Conservation (phyloP, 345 rosid genomes). For the Pugionium dolabratum region DNA sequence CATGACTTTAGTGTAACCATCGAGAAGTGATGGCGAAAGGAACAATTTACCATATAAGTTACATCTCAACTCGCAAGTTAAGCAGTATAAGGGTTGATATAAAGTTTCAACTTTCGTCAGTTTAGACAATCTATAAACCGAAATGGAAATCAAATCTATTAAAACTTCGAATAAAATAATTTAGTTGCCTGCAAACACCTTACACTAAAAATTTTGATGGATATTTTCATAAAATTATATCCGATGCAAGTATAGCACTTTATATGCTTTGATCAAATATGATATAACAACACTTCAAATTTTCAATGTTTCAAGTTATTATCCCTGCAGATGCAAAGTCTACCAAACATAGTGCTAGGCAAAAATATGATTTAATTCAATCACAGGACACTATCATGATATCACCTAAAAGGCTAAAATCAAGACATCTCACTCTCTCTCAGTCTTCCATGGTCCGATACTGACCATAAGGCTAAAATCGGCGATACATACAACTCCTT, state of each 20-base stretch:
- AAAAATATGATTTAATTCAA: not conserved
- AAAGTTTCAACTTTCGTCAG: not conserved
- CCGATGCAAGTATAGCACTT: not conserved
- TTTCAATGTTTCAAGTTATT: slow-evolving; percentile 7
- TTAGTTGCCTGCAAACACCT: no score
- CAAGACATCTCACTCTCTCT: not conserved
- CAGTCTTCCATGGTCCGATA: not conserved
- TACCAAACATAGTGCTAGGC: slow-evolving; percentile 3
- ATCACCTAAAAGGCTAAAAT: slow-evolving; percentile 15
- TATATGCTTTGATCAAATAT: no score
- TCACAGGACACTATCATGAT: slow-evolving; percentile 6
- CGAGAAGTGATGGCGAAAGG: slow-evolving; percentile 26
- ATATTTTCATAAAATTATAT: no score
- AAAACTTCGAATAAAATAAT: no score
- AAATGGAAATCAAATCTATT: not conserved
- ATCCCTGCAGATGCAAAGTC: not conserved
- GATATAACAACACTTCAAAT: not conserved
- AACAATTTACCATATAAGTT: slow-evolving; percentile 27
- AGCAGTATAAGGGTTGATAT: slow-evolving; percentile 7
- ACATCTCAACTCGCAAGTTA: slow-evolving; percentile 19
- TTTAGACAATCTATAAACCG: not conserved
- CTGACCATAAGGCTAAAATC: no score
- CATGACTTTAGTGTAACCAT: slow-evolving; percentile 21
- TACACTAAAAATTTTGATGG: no score
- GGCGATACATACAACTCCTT: not conserved